Base-by-base conservation (phyloP, 1,284 basidiomycete genomes). In the Pseudozyma tsukubaensis region DNA sequence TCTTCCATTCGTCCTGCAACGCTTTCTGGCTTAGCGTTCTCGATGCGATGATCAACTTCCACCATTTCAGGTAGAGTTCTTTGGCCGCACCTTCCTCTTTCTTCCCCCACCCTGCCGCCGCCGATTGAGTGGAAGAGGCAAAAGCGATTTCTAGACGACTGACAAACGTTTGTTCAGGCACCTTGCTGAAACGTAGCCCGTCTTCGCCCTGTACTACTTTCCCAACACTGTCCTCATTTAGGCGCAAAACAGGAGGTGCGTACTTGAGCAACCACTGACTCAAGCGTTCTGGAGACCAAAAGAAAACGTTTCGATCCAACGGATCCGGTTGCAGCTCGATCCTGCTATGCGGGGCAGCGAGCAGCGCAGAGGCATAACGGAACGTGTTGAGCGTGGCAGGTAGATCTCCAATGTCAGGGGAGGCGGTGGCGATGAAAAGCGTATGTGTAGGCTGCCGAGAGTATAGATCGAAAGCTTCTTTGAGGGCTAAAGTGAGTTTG, bases 381-480 rank as follows among this genome's bases (percentile, higher is more conserved):
- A 71, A 34, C 4, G 68, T 71, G 49, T 71, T 71, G 16, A 71
- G 42, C 13, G 62, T 65, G 0, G 68, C 62, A 1, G 68, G 34
- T 0, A 61, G n/a, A 19, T 71, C 68, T 13, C 37, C 24, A 0
- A 13, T 7, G 6, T 59, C 58, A 1, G 59, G 52, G 2, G 50
- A 55, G 16, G 58, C 59, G 6, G 70, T 67, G 39, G 70, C 70
- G 57, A 72, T 72, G 40, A 72, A 64, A 1, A 72, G 18, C 2
- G 63, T 72, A 14, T 65, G 61, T 1, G 59, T 61, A 0, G 69
- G 68, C 35, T 71, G 68, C 1, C 62, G 44, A 1, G 62, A 53
- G 50, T 61, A 65, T 10, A 71, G 39, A 34, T 71, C 68, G 39
- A 72, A 72, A 0, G 70, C 60, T 43, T 72, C 69, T 19, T 72